Conservation (phyloP, 2,329 filamentous ascomycete genomes). For the Neofusicoccum laricinum region DNA sequence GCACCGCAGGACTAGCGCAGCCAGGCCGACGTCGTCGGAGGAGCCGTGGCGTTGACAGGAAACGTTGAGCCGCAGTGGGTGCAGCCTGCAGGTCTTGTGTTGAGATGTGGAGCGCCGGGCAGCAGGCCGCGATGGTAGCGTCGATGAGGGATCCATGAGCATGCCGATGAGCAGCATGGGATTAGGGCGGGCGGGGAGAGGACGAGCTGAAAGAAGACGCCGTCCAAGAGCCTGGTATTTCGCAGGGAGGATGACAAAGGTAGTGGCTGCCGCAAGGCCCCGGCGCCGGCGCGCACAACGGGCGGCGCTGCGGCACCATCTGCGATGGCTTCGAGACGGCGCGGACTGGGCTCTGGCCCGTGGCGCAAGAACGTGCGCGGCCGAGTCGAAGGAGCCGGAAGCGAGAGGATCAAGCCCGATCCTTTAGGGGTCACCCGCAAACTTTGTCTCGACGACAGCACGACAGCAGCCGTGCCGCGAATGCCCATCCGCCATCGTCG, state of each 20-base stretch:
- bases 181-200: not conserved
- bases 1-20: too few species aligned
- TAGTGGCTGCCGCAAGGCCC: not conserved
- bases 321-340: not conserved
- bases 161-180: not conserved
- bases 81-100: not conserved
- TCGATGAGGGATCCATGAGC: not conserved
- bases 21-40: not conserved
- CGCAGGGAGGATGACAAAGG: not conserved
- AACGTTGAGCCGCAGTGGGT: not conserved
- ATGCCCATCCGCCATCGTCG: not conserved
- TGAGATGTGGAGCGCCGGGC: too few species aligned
- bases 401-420: not conserved
- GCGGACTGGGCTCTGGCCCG: not conserved
- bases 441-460: slow-evolving; percentile 11
- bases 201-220: not conserved
- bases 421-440: not conserved
- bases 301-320: not conserved
- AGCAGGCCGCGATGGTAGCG: not conserved
- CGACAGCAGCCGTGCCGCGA: not conserved
- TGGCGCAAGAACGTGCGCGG: not conserved
- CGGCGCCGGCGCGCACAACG: not conserved
- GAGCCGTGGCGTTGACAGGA: not conserved
- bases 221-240: not conserved
- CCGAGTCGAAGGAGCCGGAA: slow-evolving; percentile 1